phyloP scores from a whole-genome alignment of 2,329 filamentous ascomycete genomes.

The Penicillium sp. region DNA sequence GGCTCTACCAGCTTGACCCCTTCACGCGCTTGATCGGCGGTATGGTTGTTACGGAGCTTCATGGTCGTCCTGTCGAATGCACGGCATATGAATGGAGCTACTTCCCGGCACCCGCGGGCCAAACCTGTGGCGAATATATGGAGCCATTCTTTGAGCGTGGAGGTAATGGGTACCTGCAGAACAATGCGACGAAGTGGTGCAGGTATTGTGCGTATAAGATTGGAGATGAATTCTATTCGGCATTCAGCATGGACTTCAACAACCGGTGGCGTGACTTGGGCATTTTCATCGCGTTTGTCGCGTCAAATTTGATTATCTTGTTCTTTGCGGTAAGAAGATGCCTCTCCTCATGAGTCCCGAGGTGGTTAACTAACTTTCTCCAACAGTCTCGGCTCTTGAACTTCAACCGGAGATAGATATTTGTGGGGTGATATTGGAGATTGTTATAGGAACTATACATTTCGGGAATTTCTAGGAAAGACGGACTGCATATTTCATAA shows the following conservation, averaged over 20 bases:
- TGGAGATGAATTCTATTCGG: constrained; percentile 79
- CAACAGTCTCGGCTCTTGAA: constrained; percentile 52
- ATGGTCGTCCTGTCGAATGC: constrained; percentile 69
- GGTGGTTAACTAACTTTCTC: constrained; percentile 23
- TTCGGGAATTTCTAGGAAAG: neutral
- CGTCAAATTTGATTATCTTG: constrained; percentile 72
- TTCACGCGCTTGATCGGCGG: constrained; percentile 82
- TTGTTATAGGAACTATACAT: neutral
- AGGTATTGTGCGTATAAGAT: constrained; percentile 81
- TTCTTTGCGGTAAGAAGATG: constrained; percentile 59
- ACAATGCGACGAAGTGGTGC: constrained; percentile 70
- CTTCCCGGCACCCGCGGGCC: constrained; percentile 70
- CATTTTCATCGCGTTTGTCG: constrained; percentile 77
- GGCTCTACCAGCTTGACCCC: constrained; percentile 83
- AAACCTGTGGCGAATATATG: constrained; percentile 80
- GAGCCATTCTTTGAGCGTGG: constrained; percentile 68
- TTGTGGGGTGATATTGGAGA: neutral
- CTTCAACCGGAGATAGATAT: constrained; percentile 51
- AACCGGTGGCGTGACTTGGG: constrained; percentile 82
- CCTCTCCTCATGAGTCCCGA: neutral
- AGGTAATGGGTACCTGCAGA: constrained; percentile 73
- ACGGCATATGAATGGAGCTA: constrained; percentile 65
- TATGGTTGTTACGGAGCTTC: constrained; percentile 78
- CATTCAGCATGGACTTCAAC: constrained; percentile 69
- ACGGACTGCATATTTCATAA: neutral